Percentiles rank a stretch among this genome's conserved stretches.
These are phyloP conservation scores for Ceratobasidium sp. DNA, from an alignment of 1,284 basidiomycete genomes.

Conservation along the genomic window DNA sequence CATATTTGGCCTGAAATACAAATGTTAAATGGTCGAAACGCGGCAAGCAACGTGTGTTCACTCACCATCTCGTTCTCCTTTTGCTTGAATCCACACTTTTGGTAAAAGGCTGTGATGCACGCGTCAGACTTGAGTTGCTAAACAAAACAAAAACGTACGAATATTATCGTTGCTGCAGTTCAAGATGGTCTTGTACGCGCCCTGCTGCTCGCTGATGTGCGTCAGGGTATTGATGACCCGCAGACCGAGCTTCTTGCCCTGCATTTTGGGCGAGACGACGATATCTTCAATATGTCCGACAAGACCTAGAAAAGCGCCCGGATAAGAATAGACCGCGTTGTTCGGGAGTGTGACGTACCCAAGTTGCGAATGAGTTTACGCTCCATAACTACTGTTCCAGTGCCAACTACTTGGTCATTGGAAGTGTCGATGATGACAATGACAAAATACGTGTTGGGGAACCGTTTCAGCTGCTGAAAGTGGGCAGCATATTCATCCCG, in stretches of 20 bases:
- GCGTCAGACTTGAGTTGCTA: conserved; percentile 24
- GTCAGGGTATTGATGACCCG: conserved; percentile 87
- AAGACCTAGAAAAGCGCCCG: conserved; percentile 57
- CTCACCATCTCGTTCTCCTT: conserved; percentile 89
- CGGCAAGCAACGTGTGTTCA: conserved; percentile 43
- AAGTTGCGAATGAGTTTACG: conserved; percentile 83
- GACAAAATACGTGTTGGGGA: conserved; percentile 77
- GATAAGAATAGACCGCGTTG: background rate
- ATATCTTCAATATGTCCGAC: conserved; percentile 99
- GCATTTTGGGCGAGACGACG: conserved; percentile 84
- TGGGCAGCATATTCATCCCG: conserved; percentile 71
- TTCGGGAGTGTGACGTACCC: background rate
- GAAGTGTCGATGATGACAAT: conserved; percentile 81
- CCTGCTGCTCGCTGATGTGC: conserved; percentile 76
- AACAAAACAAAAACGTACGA: conserved; percentile 64
- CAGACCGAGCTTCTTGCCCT: conserved; percentile 90
- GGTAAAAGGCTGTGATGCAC: conserved; percentile 80
- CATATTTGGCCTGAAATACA: conserved; percentile 25
- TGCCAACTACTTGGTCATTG: conserved; percentile 82
- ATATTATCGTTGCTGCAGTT: conserved; percentile 94
- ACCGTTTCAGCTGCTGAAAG: conserved; percentile 64
- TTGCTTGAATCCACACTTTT: conserved; percentile 91
- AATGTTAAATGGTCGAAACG: background rate
- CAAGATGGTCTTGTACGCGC: conserved; percentile 93
- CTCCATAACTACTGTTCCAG: conserved; percentile 87